Base-by-base conservation (phyloP, 2,329 filamentous ascomycete species). In the Diaporthe destruens region DNA sequence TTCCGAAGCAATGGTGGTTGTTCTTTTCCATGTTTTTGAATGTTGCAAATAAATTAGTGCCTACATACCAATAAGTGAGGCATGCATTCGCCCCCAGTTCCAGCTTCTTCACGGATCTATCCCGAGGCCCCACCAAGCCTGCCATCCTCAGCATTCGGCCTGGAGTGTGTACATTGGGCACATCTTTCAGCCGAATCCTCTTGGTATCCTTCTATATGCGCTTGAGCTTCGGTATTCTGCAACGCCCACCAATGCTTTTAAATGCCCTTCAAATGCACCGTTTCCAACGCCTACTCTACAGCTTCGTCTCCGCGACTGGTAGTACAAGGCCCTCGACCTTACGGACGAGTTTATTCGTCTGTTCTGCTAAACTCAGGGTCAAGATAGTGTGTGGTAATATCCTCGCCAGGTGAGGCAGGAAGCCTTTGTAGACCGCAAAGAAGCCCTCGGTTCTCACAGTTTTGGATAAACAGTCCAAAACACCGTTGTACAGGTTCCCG, bases 311-410 rank as follows among this genome's bases (percentile, higher is more conserved):
- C 7, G 59, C 66, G 54, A 71, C 34, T 63, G 71, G 71, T 74
- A 74, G 47, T 61, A 74, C 53, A 14, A 69, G 47, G 4, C 59
- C 71, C 83, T 99, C 96, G 44, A 97, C 83, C 81, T 90, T 93
- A 76, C 93, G 89, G 85, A 99, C 91, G 69, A 97, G 83, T 86
- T 97, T 98, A 84, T 97, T 98, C 12, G 96, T 98, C 85, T 99
- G 96, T 84, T 99, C 96, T 3, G 96, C 96, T 79, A 99, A 86
- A 75, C 92, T 96, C 76, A 99, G 88, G 0, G 96, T 99, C 77
- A 98, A 84, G 80, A 98, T 95, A 51, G 96, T 99, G 82, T 99
- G 96, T 57, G 96, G 96, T 79, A 99, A 85, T 79, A 99, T 98
- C 78, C 96, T 88, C 42, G 96, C 95, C 76, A 99, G 85, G 84